Percentiles rank a stretch among this genome's conserved stretches.
phyloP scores from a whole-genome alignment of 2,329 filamentous ascomycete species.

The Sarocladium strictum region DNA sequence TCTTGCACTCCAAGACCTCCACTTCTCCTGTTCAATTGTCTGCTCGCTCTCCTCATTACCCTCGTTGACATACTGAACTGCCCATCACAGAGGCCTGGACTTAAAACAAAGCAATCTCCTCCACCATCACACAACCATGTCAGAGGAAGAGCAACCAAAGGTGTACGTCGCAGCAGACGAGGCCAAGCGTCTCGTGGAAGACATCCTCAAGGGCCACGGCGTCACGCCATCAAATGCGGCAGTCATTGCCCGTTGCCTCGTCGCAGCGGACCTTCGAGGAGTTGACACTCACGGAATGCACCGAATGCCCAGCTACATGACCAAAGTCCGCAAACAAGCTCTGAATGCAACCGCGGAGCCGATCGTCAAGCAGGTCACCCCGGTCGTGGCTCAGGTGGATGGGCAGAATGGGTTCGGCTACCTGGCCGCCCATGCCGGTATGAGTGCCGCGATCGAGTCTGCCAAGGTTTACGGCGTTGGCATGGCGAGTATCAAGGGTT shows the following conservation, averaged over 20 bases:
- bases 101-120: neutral
- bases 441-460: conserved; percentile 61
- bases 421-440: conserved; percentile 59
- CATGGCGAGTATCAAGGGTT: conserved; percentile 68
- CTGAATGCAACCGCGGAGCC: conserved; percentile 57
- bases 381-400: conserved; percentile 63
- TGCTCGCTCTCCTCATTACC: no score
- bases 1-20: no score
- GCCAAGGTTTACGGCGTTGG: conserved; percentile 64
- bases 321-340: conserved; percentile 63
- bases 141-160: conserved; percentile 14
- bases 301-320: conserved; percentile 72
- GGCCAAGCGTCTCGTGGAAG: conserved; percentile 41
- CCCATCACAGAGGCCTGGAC: no score
- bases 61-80: no score
- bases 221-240: conserved; percentile 52
- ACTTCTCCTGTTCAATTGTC: no score
- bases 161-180: conserved; percentile 32
- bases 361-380: conserved; percentile 55
- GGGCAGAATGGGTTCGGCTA: conserved; percentile 72
- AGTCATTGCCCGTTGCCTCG: conserved; percentile 61
- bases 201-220: conserved; percentile 54
- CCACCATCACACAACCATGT: conserved; percentile 2
- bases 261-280: conserved; percentile 70
- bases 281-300: conserved; percentile 76